Evolutionary conservation across 148 eudicot species (phyloP).

Genomic region (Heliamphora exappendiculata): DNA sequence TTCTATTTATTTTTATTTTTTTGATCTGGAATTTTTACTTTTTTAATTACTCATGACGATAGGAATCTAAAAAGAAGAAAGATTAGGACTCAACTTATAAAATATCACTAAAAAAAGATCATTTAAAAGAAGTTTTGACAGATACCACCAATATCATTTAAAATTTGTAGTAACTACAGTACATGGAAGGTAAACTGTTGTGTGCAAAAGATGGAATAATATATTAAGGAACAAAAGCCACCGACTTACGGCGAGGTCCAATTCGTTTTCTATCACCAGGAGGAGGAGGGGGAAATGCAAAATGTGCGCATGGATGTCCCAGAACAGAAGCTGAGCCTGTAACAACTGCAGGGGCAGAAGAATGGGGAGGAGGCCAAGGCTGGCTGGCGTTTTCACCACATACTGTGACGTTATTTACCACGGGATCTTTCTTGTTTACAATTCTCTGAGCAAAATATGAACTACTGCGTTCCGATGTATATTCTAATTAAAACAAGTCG

Average conservation of each 20-base stretch:
- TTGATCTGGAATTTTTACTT: no score
- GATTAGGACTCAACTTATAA: no score
- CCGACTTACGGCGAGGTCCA: slow-evolving; percentile 88
- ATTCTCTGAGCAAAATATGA: slow-evolving; percentile 23
- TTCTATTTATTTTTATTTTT: no score
- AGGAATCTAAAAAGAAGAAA: no score
- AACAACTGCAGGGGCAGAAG: slow-evolving; percentile 14
- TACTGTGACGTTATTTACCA: slow-evolving; percentile 14
- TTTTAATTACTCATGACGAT: no score
- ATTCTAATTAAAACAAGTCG: slow-evolving; percentile 21
- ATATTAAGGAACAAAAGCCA: slow-evolving; percentile 7
- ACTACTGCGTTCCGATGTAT: slow-evolving; percentile 29
- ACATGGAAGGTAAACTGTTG: neutral
- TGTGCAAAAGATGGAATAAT: neutral
- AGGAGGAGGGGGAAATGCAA: slow-evolving; percentile 63
- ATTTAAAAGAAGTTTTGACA: no score
- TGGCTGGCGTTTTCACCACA: slow-evolving; percentile 19
- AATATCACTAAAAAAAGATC: no score
- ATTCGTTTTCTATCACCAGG: slow-evolving; percentile 51
- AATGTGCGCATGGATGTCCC: slow-evolving; percentile 47
- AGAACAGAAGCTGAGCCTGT: slow-evolving; percentile 13
- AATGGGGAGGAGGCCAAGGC: slow-evolving; percentile 10
- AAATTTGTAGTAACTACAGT: neutral
- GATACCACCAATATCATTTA: neutral
- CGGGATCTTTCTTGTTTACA: slow-evolving; percentile 10